Evolutionary conservation across 2,329 filamentous ascomycete species (phyloP).

Genomic region (Epichloe aotearoae): DNA sequence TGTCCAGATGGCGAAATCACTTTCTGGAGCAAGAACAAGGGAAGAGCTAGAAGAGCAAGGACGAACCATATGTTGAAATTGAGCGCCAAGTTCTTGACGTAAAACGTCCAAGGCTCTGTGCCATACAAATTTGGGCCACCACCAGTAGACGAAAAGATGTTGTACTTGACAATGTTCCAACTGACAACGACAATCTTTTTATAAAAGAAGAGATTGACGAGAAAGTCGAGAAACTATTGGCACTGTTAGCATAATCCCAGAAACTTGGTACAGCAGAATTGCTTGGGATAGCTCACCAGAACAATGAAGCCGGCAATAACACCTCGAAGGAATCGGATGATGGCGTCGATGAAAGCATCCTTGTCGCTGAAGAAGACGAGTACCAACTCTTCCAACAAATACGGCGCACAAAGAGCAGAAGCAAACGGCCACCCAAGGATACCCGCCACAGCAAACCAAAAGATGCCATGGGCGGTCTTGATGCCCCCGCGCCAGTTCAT

Average conservation of each 20-base stretch:
- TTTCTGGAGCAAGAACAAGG: constrained; percentile 64
- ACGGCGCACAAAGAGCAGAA: constrained; percentile 66
- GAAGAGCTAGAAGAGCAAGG: constrained; percentile 60
- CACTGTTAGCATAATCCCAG: background rate
- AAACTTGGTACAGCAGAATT: background rate
- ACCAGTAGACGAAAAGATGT: constrained; percentile 70
- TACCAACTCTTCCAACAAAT: constrained; percentile 63
- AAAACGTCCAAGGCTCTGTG: constrained; percentile 94
- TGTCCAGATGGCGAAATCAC: constrained; percentile 45
- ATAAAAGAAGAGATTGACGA: constrained; percentile 76
- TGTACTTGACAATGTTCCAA: constrained; percentile 92
- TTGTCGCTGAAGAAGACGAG: constrained; percentile 39
- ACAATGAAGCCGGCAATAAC: constrained; percentile 50
- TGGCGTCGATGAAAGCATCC: constrained; percentile 45
- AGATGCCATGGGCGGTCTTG: constrained; percentile 70
- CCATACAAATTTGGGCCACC: constrained; percentile 91
- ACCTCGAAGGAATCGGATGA: constrained; percentile 54
- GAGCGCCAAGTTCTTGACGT: constrained; percentile 75
- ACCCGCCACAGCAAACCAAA: constrained; percentile 79
- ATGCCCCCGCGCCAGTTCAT: constrained; percentile 77
- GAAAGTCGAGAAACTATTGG: constrained; percentile 50
- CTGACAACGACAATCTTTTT: constrained; percentile 63
- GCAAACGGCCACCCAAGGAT: constrained; percentile 93
- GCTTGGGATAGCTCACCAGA: constrained; percentile 39
- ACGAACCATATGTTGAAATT: constrained; percentile 96